Percentiles rank a stretch among this genome's conserved stretches.
These are phyloP conservation scores for Macrotyloma uniflorum DNA, from an alignment of 306 rosid species.

Conservation along the genomic window DNA sequence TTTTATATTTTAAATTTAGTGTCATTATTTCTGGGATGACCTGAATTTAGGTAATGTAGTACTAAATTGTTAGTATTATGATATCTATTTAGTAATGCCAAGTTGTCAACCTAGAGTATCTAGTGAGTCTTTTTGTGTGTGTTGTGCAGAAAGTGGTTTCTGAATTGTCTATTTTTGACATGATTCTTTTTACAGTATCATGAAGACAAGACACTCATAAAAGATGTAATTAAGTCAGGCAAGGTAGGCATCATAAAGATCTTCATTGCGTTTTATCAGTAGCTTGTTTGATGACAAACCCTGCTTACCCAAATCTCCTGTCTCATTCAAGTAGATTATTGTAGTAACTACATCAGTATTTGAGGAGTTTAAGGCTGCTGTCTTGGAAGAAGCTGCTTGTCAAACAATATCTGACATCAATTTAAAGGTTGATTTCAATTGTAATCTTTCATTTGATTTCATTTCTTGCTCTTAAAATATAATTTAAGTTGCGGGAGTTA, in stretches of 20 bases:
- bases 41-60: constrained; percentile 15
- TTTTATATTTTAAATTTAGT: constrained; percentile 21
- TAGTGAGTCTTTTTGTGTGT: neutral
- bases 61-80: constrained; percentile 13
- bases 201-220: constrained; percentile 78
- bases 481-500: constrained; percentile 25
- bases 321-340: constrained; percentile 52
- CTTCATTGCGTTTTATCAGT: constrained; percentile 31
- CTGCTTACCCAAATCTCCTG: constrained; percentile 17
- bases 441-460: constrained; percentile 19
- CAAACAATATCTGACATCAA: constrained; percentile 72
- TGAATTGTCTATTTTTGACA: constrained; percentile 33
- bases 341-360: constrained; percentile 65
- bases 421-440: constrained; percentile 66
- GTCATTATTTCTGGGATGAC: constrained; percentile 26
- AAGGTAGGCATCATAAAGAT: constrained; percentile 58
- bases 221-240: constrained; percentile 75
- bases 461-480: constrained; percentile 26
- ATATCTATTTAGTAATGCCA: neutral
- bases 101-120: constrained; percentile 2
- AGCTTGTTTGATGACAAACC: constrained; percentile 33
- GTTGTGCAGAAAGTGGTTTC: neutral
- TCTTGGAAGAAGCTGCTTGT: constrained; percentile 61
- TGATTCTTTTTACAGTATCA: constrained; percentile 62
- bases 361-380: constrained; percentile 73